phyloP scores from a whole-genome alignment of 2,329 filamentous ascomycete genomes.

The Scorias spongiosa region DNA sequence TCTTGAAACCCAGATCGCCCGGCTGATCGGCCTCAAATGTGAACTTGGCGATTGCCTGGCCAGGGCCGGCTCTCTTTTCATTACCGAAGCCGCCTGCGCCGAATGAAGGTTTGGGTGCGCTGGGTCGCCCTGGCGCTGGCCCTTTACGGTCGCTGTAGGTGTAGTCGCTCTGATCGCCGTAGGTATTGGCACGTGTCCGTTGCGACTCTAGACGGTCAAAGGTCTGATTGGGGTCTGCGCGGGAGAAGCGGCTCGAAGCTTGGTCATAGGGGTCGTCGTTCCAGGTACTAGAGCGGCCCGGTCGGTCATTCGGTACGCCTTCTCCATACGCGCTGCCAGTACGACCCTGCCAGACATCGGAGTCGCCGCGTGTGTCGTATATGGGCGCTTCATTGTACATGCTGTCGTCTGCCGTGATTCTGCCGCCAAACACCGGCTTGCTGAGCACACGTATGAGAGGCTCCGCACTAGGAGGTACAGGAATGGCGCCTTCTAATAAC shows the following conservation, averaged over 20 bases:
- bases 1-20: conserved; percentile 88
- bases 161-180: conserved; percentile 34
- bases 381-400: conserved; percentile 93
- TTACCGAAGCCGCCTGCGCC: conserved; percentile 19
- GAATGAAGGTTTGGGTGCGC: conserved; percentile 82
- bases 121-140: conserved; percentile 57
- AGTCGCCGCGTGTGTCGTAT: conserved; percentile 71
- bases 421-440: conserved; percentile 67
- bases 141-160: conserved; percentile 36
- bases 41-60: conserved; percentile 81
- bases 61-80: conserved; percentile 30
- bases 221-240: conserved; percentile 34
- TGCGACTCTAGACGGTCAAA: conserved; percentile 29
- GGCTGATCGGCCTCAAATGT: conserved; percentile 91
- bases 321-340: conserved; percentile 57
- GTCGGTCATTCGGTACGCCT: conserved; percentile 40
- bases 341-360: conserved; percentile 69
- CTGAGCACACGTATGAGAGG: conserved; percentile 76
- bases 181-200: conserved; percentile 22
- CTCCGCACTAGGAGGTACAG: conserved; percentile 65
- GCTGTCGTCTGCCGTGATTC: conserved; percentile 38
- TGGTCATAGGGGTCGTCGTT: conserved; percentile 61
- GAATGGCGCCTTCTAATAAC: conserved; percentile 63
- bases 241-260: conserved; percentile 30
- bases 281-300: conserved; percentile 55